Percentiles rank a stretch among this genome's conserved stretches.
Conservation (phyloP, 441 rosid species). For the Viola pubescens region DNA sequence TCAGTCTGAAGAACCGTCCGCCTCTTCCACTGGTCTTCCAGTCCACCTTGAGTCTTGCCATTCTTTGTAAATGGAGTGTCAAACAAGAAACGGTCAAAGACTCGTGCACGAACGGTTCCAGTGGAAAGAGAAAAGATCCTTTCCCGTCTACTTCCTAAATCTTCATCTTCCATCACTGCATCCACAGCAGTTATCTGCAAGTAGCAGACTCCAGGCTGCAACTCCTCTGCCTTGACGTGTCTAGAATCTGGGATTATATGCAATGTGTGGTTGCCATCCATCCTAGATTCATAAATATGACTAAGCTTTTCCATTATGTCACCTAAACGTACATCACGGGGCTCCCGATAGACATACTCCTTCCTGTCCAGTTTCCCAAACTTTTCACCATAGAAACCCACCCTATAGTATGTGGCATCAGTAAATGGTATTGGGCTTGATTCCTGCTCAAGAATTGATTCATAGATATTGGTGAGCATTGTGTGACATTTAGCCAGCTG, state of each 20-base stretch:
- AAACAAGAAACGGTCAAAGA: slow-evolving; percentile 93
- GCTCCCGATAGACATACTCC: slow-evolving; percentile 91
- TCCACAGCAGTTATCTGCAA: slow-evolving; percentile 97
- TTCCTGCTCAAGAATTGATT: slow-evolving; percentile 93
- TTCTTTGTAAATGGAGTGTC: slow-evolving; percentile 98
- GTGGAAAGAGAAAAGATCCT: slow-evolving; percentile 94
- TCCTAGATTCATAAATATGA: slow-evolving; percentile 87
- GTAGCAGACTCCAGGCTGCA: slow-evolving; percentile 93
- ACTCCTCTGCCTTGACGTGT: slow-evolving; percentile 94
- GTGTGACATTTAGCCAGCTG: slow-evolving; percentile 98
- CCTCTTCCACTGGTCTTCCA: slow-evolving; percentile 99
- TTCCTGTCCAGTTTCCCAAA: slow-evolving; percentile 83
- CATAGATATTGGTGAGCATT: slow-evolving; percentile 72
- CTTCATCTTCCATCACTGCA: slow-evolving; percentile 99
- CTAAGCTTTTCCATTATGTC: slow-evolving; percentile 99
- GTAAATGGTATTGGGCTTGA: slow-evolving; percentile 91
- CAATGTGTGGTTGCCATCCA: slow-evolving; percentile 83
- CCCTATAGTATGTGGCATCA: slow-evolving; percentile 97
- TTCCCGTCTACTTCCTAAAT: slow-evolving; percentile 95
- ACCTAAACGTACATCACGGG: slow-evolving; percentile 97
- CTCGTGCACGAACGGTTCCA: slow-evolving; percentile 89
- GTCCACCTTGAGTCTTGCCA: slow-evolving; percentile 98
- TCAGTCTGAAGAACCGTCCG: slow-evolving; percentile 87
- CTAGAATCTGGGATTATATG: slow-evolving; percentile 92
- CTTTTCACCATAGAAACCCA: slow-evolving; percentile 89